These are phyloP conservation scores for Trichomonas vaginalis DNA, from an alignment of 208 protist genomes.

Conservation along the genomic window DNA sequence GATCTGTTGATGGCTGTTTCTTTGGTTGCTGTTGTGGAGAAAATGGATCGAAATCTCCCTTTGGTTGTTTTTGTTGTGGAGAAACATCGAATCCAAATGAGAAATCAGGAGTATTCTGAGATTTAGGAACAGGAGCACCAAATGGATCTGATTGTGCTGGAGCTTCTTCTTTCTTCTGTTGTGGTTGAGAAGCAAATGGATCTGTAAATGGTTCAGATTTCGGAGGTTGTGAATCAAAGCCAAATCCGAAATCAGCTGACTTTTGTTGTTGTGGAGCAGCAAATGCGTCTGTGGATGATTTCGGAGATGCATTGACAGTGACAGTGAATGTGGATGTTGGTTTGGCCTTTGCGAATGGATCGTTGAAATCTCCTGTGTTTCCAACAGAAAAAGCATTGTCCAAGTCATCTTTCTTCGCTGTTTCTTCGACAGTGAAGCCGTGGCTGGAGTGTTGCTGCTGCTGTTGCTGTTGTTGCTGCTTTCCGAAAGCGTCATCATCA, in stretches of 20 bases:
- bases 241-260: too few relatives aligned
- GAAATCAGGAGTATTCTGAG: too few relatives aligned
- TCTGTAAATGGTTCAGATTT: neutral
- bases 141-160: too few relatives aligned
- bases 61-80: too few relatives aligned
- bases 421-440: neutral
- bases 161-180: too few relatives aligned
- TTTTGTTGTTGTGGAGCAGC: neutral
- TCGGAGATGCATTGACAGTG: neutral
- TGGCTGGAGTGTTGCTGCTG: neutral
- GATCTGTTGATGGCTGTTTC: neutral
- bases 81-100: too few relatives aligned
- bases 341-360: neutral
- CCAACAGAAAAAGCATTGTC: neutral
- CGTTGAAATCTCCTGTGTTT: neutral
- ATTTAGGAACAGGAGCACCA: too few relatives aligned
- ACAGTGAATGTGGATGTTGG: neutral
- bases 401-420: neutral
- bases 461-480: neutral
- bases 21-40: too few relatives aligned
- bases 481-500: neutral
- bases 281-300: neutral
- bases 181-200: neutral
- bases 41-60: too few relatives aligned
- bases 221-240: neutral